A percentile compares a stretch with the other conserved stretches of the same genome.
Conservation (phyloP, 2,329 filamentous ascomycete species). For the Fusarium napiforme region DNA sequence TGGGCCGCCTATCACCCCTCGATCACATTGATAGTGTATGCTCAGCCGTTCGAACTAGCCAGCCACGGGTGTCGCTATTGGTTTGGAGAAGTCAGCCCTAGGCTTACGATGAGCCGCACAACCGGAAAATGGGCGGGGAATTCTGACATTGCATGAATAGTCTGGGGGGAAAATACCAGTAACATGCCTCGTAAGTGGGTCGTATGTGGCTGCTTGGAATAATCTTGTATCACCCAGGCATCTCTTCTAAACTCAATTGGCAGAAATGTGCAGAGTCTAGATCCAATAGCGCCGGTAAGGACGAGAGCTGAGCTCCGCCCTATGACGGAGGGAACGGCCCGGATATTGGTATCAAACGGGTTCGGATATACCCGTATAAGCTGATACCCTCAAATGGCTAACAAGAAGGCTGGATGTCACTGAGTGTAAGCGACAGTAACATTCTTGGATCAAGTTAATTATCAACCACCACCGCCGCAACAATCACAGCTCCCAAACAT, state of each 20-base stretch:
- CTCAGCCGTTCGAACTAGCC: neutral
- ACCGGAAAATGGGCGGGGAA: neutral
- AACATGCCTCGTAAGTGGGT: neutral
- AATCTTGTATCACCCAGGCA: neutral
- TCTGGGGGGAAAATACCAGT: neutral
- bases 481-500: accelerated
- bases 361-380: neutral
- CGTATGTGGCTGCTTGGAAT: neutral
- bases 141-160: too few relatives aligned
- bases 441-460: neutral
- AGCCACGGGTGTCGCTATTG: neutral
- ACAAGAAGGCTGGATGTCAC: neutral
- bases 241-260: neutral
- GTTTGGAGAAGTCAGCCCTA: neutral
- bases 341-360: neutral
- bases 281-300: neutral
- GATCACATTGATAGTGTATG: neutral
- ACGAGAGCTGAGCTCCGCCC: neutral
- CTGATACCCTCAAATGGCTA: accelerated
- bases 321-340: neutral
- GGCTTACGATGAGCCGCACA: neutral
- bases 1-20: neutral
- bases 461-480: neutral
- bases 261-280: neutral
- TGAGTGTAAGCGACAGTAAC: neutral